A percentile compares a stretch with the other conserved stretches of the same genome.
phyloP scores from a whole-genome alignment of 495 filamentous ascomycete species.

The Penicillium cinerascens region DNA sequence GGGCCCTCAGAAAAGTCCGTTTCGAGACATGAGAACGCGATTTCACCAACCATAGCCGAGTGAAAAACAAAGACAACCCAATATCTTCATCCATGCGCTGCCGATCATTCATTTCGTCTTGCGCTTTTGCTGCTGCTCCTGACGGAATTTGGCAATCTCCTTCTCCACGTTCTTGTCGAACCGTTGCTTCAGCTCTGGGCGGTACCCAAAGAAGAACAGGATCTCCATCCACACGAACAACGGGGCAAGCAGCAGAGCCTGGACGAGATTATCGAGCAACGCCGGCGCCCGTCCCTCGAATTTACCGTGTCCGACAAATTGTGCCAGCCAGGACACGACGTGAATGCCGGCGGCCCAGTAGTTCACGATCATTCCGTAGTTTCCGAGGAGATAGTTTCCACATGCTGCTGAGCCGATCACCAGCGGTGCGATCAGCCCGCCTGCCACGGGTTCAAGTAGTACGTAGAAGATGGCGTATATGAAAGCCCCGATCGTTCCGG shows the following conservation, averaged over 20 bases:
- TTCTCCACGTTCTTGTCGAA: conserved; percentile 69
- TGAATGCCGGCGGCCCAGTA: conserved; percentile 66
- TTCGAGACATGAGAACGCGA: neutral
- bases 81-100: neutral
- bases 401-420: conserved; percentile 69
- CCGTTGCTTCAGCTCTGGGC: conserved; percentile 76
- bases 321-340: conserved; percentile 73
- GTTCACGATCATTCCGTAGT: conserved; percentile 63
- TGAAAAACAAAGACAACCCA: neutral
- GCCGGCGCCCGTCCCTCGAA: conserved; percentile 89
- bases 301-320: conserved; percentile 88
- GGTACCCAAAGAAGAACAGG: conserved; percentile 86
- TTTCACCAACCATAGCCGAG: neutral
- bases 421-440: conserved; percentile 65
- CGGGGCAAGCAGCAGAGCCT: conserved; percentile 92
- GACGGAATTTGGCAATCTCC: conserved; percentile 50
- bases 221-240: conserved; percentile 98
- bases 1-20: neutral
- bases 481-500: conserved; percentile 70
- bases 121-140: conserved; percentile 25
- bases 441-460: conserved; percentile 90
- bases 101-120: conserved; percentile 12
- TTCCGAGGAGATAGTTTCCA: conserved; percentile 67
- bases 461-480: conserved; percentile 78
- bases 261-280: conserved; percentile 82